Base-by-base conservation (phyloP, 768 basidiomycete genomes). In the Phanerochaete carnosa region DNA sequence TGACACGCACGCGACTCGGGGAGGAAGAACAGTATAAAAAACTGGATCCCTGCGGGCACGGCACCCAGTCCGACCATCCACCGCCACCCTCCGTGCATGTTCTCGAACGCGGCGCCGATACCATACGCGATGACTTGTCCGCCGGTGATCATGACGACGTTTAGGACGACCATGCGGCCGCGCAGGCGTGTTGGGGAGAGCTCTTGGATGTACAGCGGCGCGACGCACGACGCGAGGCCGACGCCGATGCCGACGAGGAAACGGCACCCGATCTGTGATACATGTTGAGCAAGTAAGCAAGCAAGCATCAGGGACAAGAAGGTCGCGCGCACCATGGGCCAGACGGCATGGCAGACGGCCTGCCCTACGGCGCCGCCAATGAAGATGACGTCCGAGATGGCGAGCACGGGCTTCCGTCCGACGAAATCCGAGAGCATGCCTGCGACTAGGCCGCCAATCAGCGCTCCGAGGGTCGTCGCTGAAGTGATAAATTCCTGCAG, bases 201-300 rank as follows among this genome's bases (percentile, higher is more conserved):
- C 71, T 94, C 92, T 69, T 92, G 90, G 53, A 94, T 91, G 69
- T 93, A 92, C 4, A 93, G 77, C 11, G 91, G 90, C 0, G 90
- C 88, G 55, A 91, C 82, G 64, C 90, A 90, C 3, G 88, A 83
- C 19, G 91, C 90, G 0, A 90, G 73, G 2, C 90, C 89, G 1
- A 92, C 89, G 19, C 87, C 89, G 29, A 84, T 68, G 13, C 90
- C 91, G 58, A 92, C 85, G 55, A 92, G 71, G 72, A 94, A 89
- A 22, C 90, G 81, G 19, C 89, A 83, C 7, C 82, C 85, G 46
- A 91, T 83, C 85, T 88, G 59, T 25, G 26, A 29, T 19, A 22
- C 52, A 23, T 35, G 19, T 5, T 46, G 3, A 25, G 51, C 30
- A 33, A 9, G 12, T n/a, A 7, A 19, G 32, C 9, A 5, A 53